Evolutionary conservation across 768 basidiomycete species (phyloP).

Genomic region (Boletus rubroflammeus): DNA sequence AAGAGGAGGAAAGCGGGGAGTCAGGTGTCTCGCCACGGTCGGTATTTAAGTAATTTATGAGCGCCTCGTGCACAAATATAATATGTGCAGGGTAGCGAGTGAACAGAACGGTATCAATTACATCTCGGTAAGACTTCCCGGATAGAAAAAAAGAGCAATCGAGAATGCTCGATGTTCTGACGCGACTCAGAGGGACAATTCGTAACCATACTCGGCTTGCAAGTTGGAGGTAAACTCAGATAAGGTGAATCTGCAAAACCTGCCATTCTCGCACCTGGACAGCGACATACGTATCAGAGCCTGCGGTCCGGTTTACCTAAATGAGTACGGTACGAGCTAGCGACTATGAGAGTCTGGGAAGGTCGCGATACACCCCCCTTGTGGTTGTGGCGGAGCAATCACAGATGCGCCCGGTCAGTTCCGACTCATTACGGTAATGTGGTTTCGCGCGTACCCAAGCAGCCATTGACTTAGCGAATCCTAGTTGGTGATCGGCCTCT

Average conservation of each 20-base stretch:
- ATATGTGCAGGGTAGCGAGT: conserved; percentile 26
- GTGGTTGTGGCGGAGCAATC: conserved; percentile 19
- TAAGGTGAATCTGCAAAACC: conserved; percentile 10
- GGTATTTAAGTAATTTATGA: conserved; percentile 36
- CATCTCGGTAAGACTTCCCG: conserved; percentile 30
- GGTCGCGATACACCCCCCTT: conserved; percentile 4
- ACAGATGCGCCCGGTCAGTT: conserved; percentile 4
- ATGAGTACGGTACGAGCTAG: background rate
- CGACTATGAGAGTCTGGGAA: conserved; percentile 2
- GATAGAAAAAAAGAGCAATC: conserved; percentile 19
- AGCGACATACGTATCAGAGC: background rate
- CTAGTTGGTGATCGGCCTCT: conserved; percentile 19
- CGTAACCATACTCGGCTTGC: conserved; percentile 19
- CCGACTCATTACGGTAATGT: conserved; percentile 28
- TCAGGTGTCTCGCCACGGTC: conserved; percentile 28
- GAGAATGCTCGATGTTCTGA: conserved; percentile 17
- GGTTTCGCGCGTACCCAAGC: conserved; percentile 19
- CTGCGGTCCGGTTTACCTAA: conserved; percentile 14
- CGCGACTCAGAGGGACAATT: conserved; percentile 16
- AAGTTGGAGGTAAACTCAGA: conserved; percentile 15
- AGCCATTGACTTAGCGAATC: conserved; percentile 19
- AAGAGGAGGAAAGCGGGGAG: conserved; percentile 34
- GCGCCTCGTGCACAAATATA: conserved; percentile 34
- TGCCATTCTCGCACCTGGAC: background rate
- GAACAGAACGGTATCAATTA: conserved; percentile 29